Base-by-base conservation (phyloP, 1,139 yeast genomes). In the Magnusiomyces clavatus region DNA sequence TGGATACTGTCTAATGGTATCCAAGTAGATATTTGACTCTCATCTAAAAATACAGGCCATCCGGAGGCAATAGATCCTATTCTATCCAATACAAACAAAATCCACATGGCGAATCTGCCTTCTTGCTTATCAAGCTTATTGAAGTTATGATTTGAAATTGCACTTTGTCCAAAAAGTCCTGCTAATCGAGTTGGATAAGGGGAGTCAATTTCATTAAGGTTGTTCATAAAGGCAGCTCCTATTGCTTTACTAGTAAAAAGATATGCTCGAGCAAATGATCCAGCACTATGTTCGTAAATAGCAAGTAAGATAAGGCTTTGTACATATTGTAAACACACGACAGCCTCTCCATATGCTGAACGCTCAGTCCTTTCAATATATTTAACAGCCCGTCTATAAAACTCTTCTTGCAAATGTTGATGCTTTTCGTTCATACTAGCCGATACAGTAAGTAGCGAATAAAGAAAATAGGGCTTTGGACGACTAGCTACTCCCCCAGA, bases 181-280 rank as follows among this genome's bases (percentile, higher is more conserved):
- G 34, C 42, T 48, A 47, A 45, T 50, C 50, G 48, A 1, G 47
- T 20, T 24, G 50, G 51, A 2, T 17, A 35, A 13, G 11, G 51
- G 5, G 51, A 43, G 6, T 53, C 57, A 11, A 55, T 53, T 43
- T 64, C 66, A 39, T 61, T 61, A 46, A 63, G 54, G 42, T 59
- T 57, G 48, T 56, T 53, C 62, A 64, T 63, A 12, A 55, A 52
- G 42, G 60, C 55, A 2, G 63, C 59, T 6, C 65, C 55, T 38
- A 58, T 50, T 1, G 66, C 62, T 14, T 57, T 56, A 4, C 70
- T 70, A 6, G 60, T 58, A n/a, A 62, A 54, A 24, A 62, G 48
- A 69, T 69, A 66, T 2, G 67, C 69, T 42, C 64, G 61, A 6
- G 65, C 60, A 46, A 66, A 61, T 46, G 51, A 47, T 17, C 62